Conservation (phyloP, 192 early-diverging fungal genomes). For the Bifiguratus adelaidae region DNA sequence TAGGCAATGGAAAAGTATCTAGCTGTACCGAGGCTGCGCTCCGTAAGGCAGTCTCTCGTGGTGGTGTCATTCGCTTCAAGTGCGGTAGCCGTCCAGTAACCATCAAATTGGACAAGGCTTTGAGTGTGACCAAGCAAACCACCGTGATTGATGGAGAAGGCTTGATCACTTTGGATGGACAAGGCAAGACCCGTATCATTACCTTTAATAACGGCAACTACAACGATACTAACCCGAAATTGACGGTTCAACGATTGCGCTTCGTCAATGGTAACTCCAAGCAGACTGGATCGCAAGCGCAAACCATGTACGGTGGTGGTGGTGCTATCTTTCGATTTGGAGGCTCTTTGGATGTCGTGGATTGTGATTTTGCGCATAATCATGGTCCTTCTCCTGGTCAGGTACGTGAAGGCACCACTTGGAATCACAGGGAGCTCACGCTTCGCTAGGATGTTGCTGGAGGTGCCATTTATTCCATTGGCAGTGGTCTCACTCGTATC, state of each 20-base stretch:
- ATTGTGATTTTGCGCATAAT: background rate
- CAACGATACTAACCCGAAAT: background rate
- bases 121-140: background rate
- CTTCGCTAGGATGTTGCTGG: constrained; percentile 1
- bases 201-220: background rate
- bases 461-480: background rate
- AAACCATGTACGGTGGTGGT: background rate
- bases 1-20: background rate
- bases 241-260: background rate
- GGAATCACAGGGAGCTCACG: too few species aligned
- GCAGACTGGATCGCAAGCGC: background rate
- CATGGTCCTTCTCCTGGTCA: background rate
- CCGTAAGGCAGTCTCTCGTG: background rate
- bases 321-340: background rate
- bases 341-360: background rate
- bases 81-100: background rate
- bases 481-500: background rate
- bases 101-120: background rate
- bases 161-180: background rate
- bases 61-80: background rate
- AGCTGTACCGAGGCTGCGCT: background rate
- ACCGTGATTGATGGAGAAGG: background rate
- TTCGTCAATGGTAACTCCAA: background rate
- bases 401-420: too few species aligned
- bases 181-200: background rate